Evolutionary conservation across 306 rosid genomes (phyloP), one percentile per base, ranked within the genome.

Genomic region (Dalbergia cochinchinensis): DNA sequence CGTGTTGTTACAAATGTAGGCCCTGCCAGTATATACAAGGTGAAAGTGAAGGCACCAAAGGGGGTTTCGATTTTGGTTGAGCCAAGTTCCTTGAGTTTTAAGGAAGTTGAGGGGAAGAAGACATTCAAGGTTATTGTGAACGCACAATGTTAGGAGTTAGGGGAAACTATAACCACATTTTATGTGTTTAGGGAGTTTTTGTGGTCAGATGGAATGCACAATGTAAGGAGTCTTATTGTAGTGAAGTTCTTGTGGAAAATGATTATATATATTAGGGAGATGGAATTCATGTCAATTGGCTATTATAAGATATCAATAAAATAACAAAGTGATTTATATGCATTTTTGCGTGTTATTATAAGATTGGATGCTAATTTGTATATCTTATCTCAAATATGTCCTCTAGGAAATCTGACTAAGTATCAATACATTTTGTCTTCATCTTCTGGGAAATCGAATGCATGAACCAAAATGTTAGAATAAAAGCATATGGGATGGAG

Each of bases 71-170:
- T 37, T 37, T 37, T 37, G 41, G 41, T 89, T 48, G 42, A 81
- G 73, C 97, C 97, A 4, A 76, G 41, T 11, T 82, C 51, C 55
- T 83, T 87, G 87, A 45, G 9, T 26, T 92, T 90, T 26, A 33
- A 11, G 9, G 37, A 65, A 77, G 71, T 73, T 26, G 93, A 90
- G 8, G 92, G 87, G 74, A 88, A 87, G 85, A 87, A 87, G 73
- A 81, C 34, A 64, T 92, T 86, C 81, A 50, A 77, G 73, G 85
- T 92, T 26, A 5, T 55, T 22, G 47, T 92, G 41, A 66, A 59
- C 44, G 77, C 51, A 5, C 14, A 22, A 22, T 22, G 26, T 22
- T 0, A 22, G 26, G 26, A 22, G 26, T 22, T 16, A 14, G 55
- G 47, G 7, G n/a, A 0, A 35, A 9, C 39, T 4, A 13, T 8